Evolutionary conservation across 768 basidiomycete species (phyloP).

Genomic region (Obba rivulosa): DNA sequence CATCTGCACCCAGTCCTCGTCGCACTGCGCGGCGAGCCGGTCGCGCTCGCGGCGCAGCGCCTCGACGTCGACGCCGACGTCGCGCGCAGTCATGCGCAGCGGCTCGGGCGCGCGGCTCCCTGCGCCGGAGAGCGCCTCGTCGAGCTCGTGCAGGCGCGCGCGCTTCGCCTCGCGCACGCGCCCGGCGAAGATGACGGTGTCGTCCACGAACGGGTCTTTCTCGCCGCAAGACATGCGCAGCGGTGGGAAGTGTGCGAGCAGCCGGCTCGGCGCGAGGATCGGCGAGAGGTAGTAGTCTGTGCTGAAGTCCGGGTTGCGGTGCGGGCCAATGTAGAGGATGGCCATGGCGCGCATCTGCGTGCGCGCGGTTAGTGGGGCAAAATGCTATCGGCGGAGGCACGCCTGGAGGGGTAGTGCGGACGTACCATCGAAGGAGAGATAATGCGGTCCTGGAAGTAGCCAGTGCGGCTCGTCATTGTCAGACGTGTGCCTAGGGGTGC

Average conservation of each 20-base stretch:
- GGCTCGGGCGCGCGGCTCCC: conserved; percentile 59
- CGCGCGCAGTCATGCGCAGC: conserved; percentile 51
- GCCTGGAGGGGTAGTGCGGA: conserved; percentile 11
- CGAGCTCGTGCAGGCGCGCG: conserved; percentile 69
- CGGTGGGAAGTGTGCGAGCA: conserved; percentile 92
- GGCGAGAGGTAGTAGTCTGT: conserved; percentile 97
- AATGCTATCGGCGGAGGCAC: no score
- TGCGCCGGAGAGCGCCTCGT: conserved; percentile 53
- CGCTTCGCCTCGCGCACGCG: conserved; percentile 94
- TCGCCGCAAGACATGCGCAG: conserved; percentile 94
- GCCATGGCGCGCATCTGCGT: conserved; percentile 99
- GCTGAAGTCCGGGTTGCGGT: conserved; percentile 89
- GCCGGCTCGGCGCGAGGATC: conserved; percentile 74
- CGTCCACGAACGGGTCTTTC: conserved; percentile 91
- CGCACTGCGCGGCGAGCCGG: conserved; percentile 59
- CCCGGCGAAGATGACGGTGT: conserved; percentile 95
- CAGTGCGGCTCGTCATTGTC: conserved; percentile 93
- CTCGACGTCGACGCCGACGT: conserved; percentile 23
- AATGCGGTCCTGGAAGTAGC: conserved; percentile 91
- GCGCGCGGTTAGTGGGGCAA: background rate
- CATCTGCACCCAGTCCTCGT: conserved; percentile 94
- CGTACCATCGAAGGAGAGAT: conserved; percentile 95
- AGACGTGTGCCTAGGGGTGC: conserved; percentile 76
- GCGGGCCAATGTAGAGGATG: conserved; percentile 91
- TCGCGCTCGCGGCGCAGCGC: conserved; percentile 56